Evolutionary conservation across 1,284 basidiomycete genomes (phyloP), one percentile per base, ranked within the genome.

Genomic region (Amylostereum chailletii): DNA sequence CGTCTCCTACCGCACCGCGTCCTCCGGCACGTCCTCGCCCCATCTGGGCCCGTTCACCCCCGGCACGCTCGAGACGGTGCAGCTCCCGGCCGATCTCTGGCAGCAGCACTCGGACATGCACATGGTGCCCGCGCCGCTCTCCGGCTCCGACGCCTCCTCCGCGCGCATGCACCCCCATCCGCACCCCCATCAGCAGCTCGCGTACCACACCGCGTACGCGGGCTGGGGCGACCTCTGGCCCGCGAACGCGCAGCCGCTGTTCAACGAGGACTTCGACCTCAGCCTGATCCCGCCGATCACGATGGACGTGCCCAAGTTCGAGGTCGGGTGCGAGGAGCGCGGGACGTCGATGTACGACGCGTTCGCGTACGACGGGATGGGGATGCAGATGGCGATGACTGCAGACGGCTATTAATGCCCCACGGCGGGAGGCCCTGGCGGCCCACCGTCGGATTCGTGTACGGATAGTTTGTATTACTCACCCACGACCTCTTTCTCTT

Each of bases 261-360:
- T 63, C 42, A 66, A 63, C 38, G 74, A 74, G 55, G 72, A 76
- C 62, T 75, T 76, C 60, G 72, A 72, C 58, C 59, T 76, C 53
- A 57, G 47, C 47, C 58, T 69, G 32, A 75, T 75, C 53, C 72
- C 72, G 39, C 72, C 74, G 0, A 67, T 76, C 60, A 69, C 75
- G 51, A 60, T 75, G 44, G 72, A 72, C 29, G 55, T 72, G 33
- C 62, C 66, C 38, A 57, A 56, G 45, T 56, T 55, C 47, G 55
- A 56, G 2, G 34, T 49, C 30, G 47, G 19, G 19, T 19, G 19
- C 19, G 19, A 19, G 19, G 19, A 19, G 19, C 19, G 19, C 19
- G 19, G 19, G 19, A 19, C 19, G 19, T 19, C 19, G 19, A 19
- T 19, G 19, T 19, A 19, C 19, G 19, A 19, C 19, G 19, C 19